Base-by-base conservation (phyloP, 164 flowering plant genomes). In the Vitis cinerea region DNA sequence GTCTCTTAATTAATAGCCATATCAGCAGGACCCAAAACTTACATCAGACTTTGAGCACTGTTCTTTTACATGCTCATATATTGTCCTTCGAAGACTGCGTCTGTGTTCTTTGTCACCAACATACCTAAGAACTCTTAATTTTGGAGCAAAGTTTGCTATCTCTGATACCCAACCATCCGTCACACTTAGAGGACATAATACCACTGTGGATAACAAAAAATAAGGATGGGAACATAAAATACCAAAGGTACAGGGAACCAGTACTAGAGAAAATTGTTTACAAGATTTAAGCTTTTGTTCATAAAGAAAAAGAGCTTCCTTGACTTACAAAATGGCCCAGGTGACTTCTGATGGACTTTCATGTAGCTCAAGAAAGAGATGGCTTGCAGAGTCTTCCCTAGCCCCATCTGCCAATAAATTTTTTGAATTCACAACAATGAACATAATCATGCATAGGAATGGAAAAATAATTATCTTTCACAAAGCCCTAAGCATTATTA, bases 321-420 rank as follows among this genome's bases (percentile, higher is more conserved):
- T 8, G 23, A 84, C 99, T 91, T 75, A 94, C 98, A 80, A 77
- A 89, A 94, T 64, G 98, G 97, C 53, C 97, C 95, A 58, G 84
- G 75, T 50, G 85, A 80, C 59, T 66, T 71, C 61, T 68, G 73
- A 23, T 66, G 71, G 70, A 79, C 68, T 75, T 94, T 94, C 86
- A 94, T 82, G 80, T 91, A 92, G 78, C 94, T 88, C 81, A 94
- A 72, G 62, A 94, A 82, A 58, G 90, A 71, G 48, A 91, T 79
- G 30, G 99, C 99, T 79, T 92, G 99, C 83, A 94, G 81, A 53
- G 99, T 94, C 81, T 92, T 94, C 59, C 99, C 99, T 68, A 94
- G 83, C 58, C 99, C 99, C 99, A 94, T 94, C 99, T 94, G 87
- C 65, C 71, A 78, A 78, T 47, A 19, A 60, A 48, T 50, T 62